Percentiles rank a stretch among this genome's conserved stretches.
phyloP scores from a whole-genome alignment of 306 rosid species.

The Cicer cuneatum region DNA sequence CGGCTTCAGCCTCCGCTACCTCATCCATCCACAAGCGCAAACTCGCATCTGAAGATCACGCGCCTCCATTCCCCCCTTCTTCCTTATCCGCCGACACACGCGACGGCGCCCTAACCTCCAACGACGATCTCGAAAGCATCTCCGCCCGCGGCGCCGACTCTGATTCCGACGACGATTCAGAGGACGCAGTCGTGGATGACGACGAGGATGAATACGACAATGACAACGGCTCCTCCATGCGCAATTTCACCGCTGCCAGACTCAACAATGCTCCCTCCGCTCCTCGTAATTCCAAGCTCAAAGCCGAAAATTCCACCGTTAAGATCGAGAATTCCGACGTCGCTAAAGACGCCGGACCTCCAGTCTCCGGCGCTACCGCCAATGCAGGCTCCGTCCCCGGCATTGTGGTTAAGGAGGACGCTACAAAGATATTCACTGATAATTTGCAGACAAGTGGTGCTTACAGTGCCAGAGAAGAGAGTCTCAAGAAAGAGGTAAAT shows the following conservation, averaged over 20 bases:
- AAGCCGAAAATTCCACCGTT: constrained; percentile 62
- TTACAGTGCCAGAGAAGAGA: constrained; percentile 90
- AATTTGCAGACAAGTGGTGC: constrained; percentile 97
- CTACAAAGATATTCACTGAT: constrained; percentile 81
- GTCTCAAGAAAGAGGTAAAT: constrained; percentile 75
- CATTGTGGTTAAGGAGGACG: constrained; percentile 82
- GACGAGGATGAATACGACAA: constrained; percentile 76
- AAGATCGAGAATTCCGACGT: constrained; percentile 73
- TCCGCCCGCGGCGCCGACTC: constrained; percentile 87
- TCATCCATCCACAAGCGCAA: constrained; percentile 92
- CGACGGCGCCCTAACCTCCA: constrained; percentile 89
- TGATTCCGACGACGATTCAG: constrained; percentile 89
- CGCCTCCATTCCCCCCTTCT: constrained; percentile 90
- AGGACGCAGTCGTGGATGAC: constrained; percentile 69
- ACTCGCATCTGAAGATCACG: constrained; percentile 80
- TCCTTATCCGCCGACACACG: constrained; percentile 93
- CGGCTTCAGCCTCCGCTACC: constrained; percentile 92
- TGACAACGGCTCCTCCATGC: constrained; percentile 83
- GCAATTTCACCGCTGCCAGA: constrained; percentile 83
- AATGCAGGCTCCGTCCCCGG: constrained; percentile 57
- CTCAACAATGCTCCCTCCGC: constrained; percentile 61
- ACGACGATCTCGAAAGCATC: constrained; percentile 95
- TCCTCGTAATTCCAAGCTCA: constrained; percentile 73
- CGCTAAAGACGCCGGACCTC: constrained; percentile 56
- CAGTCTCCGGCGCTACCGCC: constrained; percentile 45